Evolutionary conservation across 176 grass and related monocot genomes (phyloP).

Genomic region (Zea mays): Zm-B73-REFERENCE-NAM-5.0 NC_050100.1:82767001-82767500

Average conservation of each 20-base stretch:
- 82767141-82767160: slow-evolving; percentile 47
- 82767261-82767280: slow-evolving; percentile 33
- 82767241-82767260: slow-evolving; percentile 62
- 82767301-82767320: slow-evolving; percentile 29
- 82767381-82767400: slow-evolving; percentile 92
- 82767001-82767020: slow-evolving; percentile 52
- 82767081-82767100: slow-evolving; percentile 42
- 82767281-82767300: slow-evolving; percentile 25
- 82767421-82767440: slow-evolving; percentile 92
- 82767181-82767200: slow-evolving; percentile 60
- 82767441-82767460: slow-evolving; percentile 79
- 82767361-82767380: slow-evolving; percentile 85
- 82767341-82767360: slow-evolving; percentile 77
- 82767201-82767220: slow-evolving; percentile 89
- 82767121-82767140: slow-evolving; percentile 48
- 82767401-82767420: slow-evolving; percentile 69
- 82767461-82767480: slow-evolving; percentile 83
- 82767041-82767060: slow-evolving; percentile 58
- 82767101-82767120: slow-evolving; percentile 57
- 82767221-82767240: slow-evolving; percentile 63
- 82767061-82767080: slow-evolving; percentile 51
- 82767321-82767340: slow-evolving; percentile 48
- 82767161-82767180: slow-evolving; percentile 61
- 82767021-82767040: slow-evolving; percentile 43
- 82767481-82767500: slow-evolving; percentile 36